Evolutionary conservation across 2,329 filamentous ascomycete genomes (phyloP), one percentile per base, ranked within the genome.

Genomic region (Colletotrichum sp.): DNA sequence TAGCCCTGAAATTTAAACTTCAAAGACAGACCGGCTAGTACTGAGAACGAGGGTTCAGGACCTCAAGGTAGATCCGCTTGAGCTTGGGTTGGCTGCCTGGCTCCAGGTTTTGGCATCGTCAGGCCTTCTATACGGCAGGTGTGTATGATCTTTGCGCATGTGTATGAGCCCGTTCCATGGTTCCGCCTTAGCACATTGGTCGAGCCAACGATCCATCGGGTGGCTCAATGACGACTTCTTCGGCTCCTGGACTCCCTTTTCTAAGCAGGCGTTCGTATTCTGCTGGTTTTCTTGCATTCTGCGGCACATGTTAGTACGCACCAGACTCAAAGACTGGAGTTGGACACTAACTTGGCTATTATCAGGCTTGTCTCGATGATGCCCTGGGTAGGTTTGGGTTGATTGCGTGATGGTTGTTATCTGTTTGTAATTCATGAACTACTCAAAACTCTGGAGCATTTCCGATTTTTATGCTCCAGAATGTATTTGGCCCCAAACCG

Each of bases 261-360:
- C 3, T 1, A 52, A n/a, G n/a, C 43, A 52, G 6, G 12, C 10
- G 18, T 52, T 52, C 43, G n/a, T 52, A 21, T 52, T 52, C 12
- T 52, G 18, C n/a, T 52, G 43, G 6, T 21, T 3, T 13, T 2
- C n/a, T n/a, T 52, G 43, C 43, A 52, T 52, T 21, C n/a, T 52
- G 6, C 0, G n/a, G 7, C 10, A n/a, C 43, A 21, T 21, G 6
- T 52, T n/a, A 21, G n/a, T 21, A n/a, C n/a, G 6, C 18, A 13
- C 2, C 43, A 13, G n/a, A 52, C n/a, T n/a, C 18, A 6, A 52
- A 21, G 6, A 52, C 43, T 52, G 43, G n/a, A 52, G n/a, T 12
- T 21, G 10, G 3, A 52, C 12, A 48, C n/a, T 21, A 13, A 52
- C 43, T 0, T 52, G n/a, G 10, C n/a, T 52, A 52, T 21, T 13